phyloP scores from a whole-genome alignment of 192 early-diverging fungal genomes.

The Cetraspora pellucida region DNA sequence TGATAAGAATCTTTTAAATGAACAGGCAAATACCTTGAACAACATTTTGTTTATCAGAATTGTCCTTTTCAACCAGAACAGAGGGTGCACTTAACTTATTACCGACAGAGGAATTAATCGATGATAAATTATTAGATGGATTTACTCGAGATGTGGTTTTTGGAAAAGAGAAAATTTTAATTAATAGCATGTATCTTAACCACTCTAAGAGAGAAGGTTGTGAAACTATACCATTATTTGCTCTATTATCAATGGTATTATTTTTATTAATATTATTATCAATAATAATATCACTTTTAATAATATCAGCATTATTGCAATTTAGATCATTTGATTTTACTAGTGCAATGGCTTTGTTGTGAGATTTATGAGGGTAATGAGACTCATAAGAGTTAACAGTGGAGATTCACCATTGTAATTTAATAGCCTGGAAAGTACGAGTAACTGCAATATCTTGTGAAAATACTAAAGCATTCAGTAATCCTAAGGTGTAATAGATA shows the following conservation, averaged over 20 bases:
- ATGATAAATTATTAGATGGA: not conserved
- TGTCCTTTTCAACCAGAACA: no score
- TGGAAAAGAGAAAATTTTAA: not conserved
- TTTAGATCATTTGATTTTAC: not conserved
- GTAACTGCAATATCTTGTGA: slow-evolving; percentile 20
- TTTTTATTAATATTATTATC: not conserved
- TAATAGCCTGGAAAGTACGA: not conserved
- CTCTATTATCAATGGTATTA: no score
- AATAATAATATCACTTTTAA: no score
- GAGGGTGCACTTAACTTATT: no score
- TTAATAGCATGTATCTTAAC: not conserved
- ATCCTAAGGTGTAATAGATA: not conserved
- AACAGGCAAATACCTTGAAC: no score
- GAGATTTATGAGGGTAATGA: not conserved
- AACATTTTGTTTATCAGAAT: no score
- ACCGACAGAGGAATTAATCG: no score
- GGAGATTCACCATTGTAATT: not conserved
- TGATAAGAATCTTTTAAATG: no score
- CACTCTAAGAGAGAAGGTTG: not conserved
- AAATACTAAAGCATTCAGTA: slow-evolving; percentile 12
- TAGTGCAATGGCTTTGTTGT: slow-evolving; percentile 6
- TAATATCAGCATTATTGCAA: not conserved
- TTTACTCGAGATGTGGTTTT: not conserved
- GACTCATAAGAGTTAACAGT: slow-evolving; percentile 4
- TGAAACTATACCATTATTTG: no score